These are phyloP conservation scores for Lichtheimia hyalospora DNA, from an alignment of 371 early-diverging fungal species.

Conservation along the genomic window DNA sequence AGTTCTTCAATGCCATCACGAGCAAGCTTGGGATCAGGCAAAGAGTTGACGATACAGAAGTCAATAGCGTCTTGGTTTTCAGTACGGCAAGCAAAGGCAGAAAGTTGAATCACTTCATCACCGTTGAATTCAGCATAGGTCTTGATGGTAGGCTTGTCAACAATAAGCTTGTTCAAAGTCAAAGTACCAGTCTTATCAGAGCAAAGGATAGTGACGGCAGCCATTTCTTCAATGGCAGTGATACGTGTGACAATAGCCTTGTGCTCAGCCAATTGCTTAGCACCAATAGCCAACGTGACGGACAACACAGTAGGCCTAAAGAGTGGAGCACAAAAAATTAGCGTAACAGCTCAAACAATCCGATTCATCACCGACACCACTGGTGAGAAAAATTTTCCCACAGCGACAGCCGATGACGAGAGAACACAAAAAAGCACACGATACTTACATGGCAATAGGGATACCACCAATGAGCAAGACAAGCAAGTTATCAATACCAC, in stretches of 20 bases:
- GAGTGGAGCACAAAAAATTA: constrained; percentile 1
- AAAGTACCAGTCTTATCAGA: constrained; percentile 95
- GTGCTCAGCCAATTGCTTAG: constrained; percentile 86
- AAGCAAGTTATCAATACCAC: constrained; percentile 65
- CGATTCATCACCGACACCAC: too few species aligned
- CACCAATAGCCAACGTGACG: constrained; percentile 88
- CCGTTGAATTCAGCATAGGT: constrained; percentile 49
- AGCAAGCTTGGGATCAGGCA: constrained; percentile 49
- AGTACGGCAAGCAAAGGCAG: constrained; percentile 63
- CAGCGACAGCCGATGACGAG: background rate
- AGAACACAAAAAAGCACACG: background rate
- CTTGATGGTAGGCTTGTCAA: constrained; percentile 59
- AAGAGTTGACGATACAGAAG: constrained; percentile 63
- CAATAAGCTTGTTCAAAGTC: constrained; percentile 85
- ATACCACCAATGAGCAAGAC: constrained; percentile 76
- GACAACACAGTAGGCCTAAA: constrained; percentile 71
- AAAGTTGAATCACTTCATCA: constrained; percentile 55
- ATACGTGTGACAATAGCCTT: constrained; percentile 86
- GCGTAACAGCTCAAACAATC: background rate
- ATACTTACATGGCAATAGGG: constrained; percentile 64
- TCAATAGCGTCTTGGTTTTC: constrained; percentile 74
- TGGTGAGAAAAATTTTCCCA: too few species aligned
- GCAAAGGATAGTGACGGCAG: constrained; percentile 86
- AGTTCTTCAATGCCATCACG: constrained; percentile 64
- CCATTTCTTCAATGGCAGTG: constrained; percentile 85